These are phyloP conservation scores for Wickerhamiella lipophila DNA, from an alignment of 805 yeast species.

Conservation along the genomic window DNA sequence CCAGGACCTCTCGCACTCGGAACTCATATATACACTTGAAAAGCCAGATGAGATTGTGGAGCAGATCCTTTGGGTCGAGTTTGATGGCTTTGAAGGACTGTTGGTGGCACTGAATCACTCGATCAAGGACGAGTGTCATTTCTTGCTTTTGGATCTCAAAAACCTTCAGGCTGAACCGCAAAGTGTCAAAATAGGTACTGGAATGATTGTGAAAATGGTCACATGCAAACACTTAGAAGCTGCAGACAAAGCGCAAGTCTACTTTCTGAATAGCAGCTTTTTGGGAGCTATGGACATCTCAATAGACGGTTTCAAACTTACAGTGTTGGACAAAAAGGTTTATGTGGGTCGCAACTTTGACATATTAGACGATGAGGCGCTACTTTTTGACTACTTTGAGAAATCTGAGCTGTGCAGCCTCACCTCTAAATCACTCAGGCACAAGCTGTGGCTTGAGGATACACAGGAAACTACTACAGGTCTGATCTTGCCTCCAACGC, in stretches of 20 bases:
- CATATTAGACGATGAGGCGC: neutral
- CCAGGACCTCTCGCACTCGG: neutral
- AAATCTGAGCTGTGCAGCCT: constrained; percentile 1
- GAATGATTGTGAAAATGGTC: constrained; percentile 1
- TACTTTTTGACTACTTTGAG: neutral
- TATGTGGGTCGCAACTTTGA: neutral
- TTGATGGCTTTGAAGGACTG: neutral
- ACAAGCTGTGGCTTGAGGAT: neutral
- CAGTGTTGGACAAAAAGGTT: neutral
- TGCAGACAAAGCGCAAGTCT: neutral
- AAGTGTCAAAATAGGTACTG: neutral
- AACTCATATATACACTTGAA: neutral
- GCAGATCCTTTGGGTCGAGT: neutral
- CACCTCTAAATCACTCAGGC: neutral
- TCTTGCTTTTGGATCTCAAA: neutral
- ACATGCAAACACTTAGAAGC: neutral
- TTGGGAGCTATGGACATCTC: neutral
- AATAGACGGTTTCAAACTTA: neutral
- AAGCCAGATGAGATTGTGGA: neutral
- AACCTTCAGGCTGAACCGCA: neutral
- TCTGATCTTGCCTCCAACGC: neutral
- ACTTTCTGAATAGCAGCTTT: neutral
- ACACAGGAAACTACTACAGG: constrained; percentile 2
- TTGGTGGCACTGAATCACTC: constrained; percentile 2
- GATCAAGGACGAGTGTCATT: neutral